Evolutionary conservation across 2,329 filamentous ascomycete species (phyloP).

Genomic region (Intubia oerlemansii): DNA sequence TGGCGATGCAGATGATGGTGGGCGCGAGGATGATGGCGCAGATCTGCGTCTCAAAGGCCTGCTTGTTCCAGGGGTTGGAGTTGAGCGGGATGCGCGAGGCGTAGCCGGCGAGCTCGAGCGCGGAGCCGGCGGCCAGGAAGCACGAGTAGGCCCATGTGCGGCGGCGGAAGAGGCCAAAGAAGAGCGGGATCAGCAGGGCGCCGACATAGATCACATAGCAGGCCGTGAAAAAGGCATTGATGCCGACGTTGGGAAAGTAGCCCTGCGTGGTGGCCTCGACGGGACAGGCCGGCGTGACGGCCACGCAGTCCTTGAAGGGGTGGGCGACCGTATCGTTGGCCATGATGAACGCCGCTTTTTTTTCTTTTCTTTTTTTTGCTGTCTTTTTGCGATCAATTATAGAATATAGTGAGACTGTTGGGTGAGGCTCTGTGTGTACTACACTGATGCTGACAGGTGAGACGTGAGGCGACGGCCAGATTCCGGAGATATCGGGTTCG

Average conservation of each 20-base stretch:
- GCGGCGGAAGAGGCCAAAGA: constrained; percentile 18
- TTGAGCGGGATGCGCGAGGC: constrained; percentile 27
- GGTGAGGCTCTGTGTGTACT: too few species aligned
- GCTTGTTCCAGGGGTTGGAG: constrained; percentile 29
- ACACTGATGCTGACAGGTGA: too few species aligned
- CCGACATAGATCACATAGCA: constrained; percentile 24
- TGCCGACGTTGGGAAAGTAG: constrained; percentile 33
- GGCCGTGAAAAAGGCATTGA: constrained; percentile 31
- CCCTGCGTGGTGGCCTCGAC: constrained; percentile 29
- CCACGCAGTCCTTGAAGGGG: constrained; percentile 7
- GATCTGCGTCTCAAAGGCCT: constrained; percentile 36
- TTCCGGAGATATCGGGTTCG: too few species aligned
- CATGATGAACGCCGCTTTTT: not conserved
- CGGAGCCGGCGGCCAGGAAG: constrained; percentile 25
- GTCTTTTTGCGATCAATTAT: not conserved
- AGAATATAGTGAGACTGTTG: too few species aligned
- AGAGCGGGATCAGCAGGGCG: constrained; percentile 13
- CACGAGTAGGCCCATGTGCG: constrained; percentile 32
- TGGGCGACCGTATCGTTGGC: constrained; percentile 6
- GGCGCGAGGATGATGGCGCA: constrained; percentile 36
- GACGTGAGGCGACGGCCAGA: too few species aligned
- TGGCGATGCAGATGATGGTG: constrained; percentile 37
- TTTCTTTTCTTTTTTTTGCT: too few species aligned
- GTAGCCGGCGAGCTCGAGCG: constrained; percentile 33
- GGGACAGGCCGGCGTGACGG: constrained; percentile 21